Evolutionary conservation across 2,329 filamentous ascomycete genomes (phyloP).

Genomic region (Grosmannia huntii): DNA sequence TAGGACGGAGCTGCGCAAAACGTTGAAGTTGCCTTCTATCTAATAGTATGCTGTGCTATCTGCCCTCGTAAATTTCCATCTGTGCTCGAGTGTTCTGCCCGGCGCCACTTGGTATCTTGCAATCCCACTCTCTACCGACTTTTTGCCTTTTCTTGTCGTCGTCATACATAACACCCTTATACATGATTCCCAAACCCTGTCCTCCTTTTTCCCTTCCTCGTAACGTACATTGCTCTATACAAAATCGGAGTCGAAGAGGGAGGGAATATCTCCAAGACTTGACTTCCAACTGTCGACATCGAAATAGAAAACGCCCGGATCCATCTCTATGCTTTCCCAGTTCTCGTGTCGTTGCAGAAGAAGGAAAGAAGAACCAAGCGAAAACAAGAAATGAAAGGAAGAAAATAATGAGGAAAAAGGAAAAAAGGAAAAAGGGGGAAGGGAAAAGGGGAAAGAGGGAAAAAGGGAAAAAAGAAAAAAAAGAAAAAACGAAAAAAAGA

Average conservation of each 20-base stretch:
- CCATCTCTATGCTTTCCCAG: neutral
- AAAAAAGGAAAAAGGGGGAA: neutral
- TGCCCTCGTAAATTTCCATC: neutral
- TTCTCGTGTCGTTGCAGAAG: no score
- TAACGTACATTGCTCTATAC: neutral
- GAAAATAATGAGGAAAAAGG: neutral
- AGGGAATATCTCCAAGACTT: neutral
- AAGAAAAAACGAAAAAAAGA: neutral
- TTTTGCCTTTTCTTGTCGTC: neutral
- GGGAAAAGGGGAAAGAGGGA: neutral
- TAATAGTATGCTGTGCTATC: neutral
- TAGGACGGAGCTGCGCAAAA: no score
- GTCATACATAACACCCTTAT: neutral
- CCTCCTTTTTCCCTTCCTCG: neutral
- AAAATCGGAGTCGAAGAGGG: neutral
- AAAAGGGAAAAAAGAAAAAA: neutral
- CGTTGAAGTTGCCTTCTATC: conserved; percentile 1
- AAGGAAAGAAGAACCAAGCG: neutral
- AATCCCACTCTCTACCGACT: neutral
- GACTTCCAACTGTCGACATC: no score
- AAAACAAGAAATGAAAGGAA: neutral
- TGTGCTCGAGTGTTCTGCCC: neutral
- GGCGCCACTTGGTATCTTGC: neutral
- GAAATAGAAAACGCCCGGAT: no score
- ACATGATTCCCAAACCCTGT: neutral